Evolutionary conservation across 1,139 yeast genomes (phyloP), one percentile per base, ranked within the genome.

Genomic region (Candida freyschussii): DNA sequence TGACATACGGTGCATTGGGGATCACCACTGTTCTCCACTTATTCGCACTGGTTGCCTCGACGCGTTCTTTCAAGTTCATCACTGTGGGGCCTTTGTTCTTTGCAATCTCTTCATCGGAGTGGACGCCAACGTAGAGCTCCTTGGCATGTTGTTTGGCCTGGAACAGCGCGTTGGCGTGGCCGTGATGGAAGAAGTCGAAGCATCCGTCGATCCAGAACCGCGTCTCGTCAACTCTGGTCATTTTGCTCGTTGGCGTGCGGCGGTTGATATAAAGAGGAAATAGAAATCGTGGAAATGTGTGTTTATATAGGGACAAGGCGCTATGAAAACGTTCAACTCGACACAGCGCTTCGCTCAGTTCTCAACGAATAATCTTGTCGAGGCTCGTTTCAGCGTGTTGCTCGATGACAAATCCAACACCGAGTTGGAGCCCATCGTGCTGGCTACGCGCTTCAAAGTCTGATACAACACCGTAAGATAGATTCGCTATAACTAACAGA

Each of bases 141-240:
- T 68, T 65, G 25, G 93, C 91, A 27, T 77, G 63, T 56, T 79
- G 85, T 29, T 91, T 73, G 1, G 98, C 96, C 56, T 91, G 98
- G 37, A 85, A 63, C 74, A 91, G 78, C 17, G 97, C 98, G 14
- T 96, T 96, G 2, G 96, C 95, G 51, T 91, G 98, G 23, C 91
- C 98, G 52, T 91, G 97, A 56, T 91, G 98, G 24, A 95, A 86
- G 62, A 91, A 91, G 57, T 91, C 98, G 61, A 91, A 91, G 54
- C 98, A 91, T 1, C 98, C 98, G 56, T 91, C 98, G 25, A 91
- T 77, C 98, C 97, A 91, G 42, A 87, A 78, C 27, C 67, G 45
- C 12, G 39, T 31, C n/a, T 39, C 43, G 19, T 27, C 20, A n/a
- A 14, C 24, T 20, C 5, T 12, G 15, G n/a, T 20, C 15, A 5